Evolutionary conservation across 163 green algal genomes (phyloP).

Genomic region (Scenedesmus sp.): DNA sequence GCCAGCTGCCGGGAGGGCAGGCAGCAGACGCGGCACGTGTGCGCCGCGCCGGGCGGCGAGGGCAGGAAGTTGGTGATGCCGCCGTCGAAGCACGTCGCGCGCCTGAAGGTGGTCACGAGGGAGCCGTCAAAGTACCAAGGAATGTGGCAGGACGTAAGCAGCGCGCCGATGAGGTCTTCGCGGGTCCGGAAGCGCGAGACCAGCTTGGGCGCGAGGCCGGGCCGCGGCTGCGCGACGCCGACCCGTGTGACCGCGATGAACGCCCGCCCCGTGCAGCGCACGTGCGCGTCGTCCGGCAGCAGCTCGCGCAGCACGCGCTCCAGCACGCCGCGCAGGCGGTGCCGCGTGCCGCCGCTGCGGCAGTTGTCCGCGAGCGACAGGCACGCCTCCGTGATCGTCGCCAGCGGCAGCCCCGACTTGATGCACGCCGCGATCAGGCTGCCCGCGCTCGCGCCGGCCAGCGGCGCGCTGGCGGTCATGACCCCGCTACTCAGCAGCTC

Average conservation of each 20-base stretch:
- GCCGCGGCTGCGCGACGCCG: no score
- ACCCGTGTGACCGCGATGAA: no score
- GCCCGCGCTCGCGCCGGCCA: slow-evolving; percentile 43
- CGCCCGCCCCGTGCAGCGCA: background rate
- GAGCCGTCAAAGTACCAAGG: slow-evolving; percentile 47
- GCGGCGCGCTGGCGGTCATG: background rate
- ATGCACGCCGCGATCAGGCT: slow-evolving; percentile 35
- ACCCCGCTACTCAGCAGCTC: slow-evolving; percentile 22
- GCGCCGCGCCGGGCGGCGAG: background rate
- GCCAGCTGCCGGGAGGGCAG: slow-evolving; percentile 40
- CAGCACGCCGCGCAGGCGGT: slow-evolving; percentile 29
- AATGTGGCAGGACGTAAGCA: slow-evolving; percentile 46
- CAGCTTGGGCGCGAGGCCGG: slow-evolving; percentile 14
- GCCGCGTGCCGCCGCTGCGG: slow-evolving; percentile 30
- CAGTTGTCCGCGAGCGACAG: slow-evolving; percentile 37
- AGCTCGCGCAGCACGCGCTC: slow-evolving; percentile 21
- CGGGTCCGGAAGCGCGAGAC: slow-evolving; percentile 26
- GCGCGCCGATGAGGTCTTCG: slow-evolving; percentile 28
- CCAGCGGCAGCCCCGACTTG: slow-evolving; percentile 29
- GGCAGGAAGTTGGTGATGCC: slow-evolving; percentile 48
- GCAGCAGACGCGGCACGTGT: slow-evolving; percentile 34
- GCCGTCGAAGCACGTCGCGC: slow-evolving; percentile 25
- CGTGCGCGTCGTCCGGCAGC: slow-evolving; percentile 21
- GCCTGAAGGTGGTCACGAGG: slow-evolving; percentile 10
- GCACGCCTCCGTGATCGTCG: slow-evolving; percentile 30